Percentiles rank a stretch among this genome's conserved stretches.
These are phyloP conservation scores for Pichia norvegensis DNA, from an alignment of 1,139 yeast species.

Conservation along the genomic window DNA sequence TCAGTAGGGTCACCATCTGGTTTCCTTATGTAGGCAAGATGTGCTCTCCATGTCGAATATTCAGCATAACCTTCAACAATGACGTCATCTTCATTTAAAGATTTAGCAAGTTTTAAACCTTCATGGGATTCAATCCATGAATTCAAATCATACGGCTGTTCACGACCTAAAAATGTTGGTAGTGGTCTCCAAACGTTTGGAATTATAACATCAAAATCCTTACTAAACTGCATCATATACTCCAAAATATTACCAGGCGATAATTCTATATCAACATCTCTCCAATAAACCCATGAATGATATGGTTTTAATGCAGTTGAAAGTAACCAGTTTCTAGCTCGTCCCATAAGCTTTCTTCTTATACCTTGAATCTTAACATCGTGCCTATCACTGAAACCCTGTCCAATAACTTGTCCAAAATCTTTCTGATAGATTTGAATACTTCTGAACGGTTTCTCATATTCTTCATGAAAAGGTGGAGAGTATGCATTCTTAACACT, in stretches of 20 bases:
- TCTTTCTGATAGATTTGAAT: slow-evolving; percentile 74
- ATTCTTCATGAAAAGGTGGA: slow-evolving; percentile 57
- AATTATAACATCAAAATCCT: slow-evolving; percentile 70
- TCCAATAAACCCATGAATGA: slow-evolving; percentile 93
- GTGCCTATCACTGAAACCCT: slow-evolving; percentile 84
- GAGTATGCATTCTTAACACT: slow-evolving; percentile 50
- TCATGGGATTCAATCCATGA: slow-evolving; percentile 81
- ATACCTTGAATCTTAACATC: slow-evolving; percentile 87
- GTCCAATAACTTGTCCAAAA: slow-evolving; percentile 79
- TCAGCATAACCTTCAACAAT: slow-evolving; percentile 90
- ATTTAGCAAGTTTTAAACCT: slow-evolving; percentile 58
- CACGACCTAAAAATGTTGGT: slow-evolving; percentile 66
- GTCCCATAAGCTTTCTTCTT: slow-evolving; percentile 79
- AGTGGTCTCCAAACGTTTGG: slow-evolving; percentile 91
- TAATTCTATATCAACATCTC: slow-evolving; percentile 84
- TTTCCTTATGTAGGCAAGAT: slow-evolving; percentile 67
- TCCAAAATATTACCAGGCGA: slow-evolving; percentile 76
- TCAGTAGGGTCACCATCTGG: slow-evolving; percentile 57
- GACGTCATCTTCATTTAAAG: slow-evolving; percentile 72
- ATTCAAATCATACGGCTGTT: slow-evolving; percentile 80
- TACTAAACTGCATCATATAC: slow-evolving; percentile 57
- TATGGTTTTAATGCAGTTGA: slow-evolving; percentile 70
- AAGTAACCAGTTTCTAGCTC: slow-evolving; percentile 84
- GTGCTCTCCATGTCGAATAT: slow-evolving; percentile 83
- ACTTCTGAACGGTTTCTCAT: slow-evolving; percentile 64